Evolutionary conservation across 768 basidiomycete genomes (phyloP), one percentile per base, ranked within the genome.

Genomic region (Phylloporus sp.): DNA sequence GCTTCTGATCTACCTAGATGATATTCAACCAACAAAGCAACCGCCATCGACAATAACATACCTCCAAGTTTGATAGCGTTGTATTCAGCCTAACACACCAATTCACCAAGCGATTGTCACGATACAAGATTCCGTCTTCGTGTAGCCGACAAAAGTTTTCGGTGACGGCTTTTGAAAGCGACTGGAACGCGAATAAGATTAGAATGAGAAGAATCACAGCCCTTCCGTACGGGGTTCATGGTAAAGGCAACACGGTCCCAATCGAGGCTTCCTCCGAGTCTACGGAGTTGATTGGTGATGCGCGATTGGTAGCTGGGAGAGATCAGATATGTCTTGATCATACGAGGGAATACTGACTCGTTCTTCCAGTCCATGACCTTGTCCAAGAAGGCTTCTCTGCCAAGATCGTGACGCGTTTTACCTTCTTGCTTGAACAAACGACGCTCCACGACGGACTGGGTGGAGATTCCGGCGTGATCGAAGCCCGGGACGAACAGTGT

Each of bases 1-100:
- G 82, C 62, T 92, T 93, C 67, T 95, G 91, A 41, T 98, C 95
- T 59, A 98, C 94, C 88, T 91, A 57, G 2, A 20, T 9, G 26
- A 45, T 7, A 24, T 53, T 7, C 24, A 32, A n/a, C n/a, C 18
- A 22, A 45, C 15, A 31, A 23, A 22, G 24, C 9, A 32, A 31
- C 0, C 22, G 6, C 2, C 5, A n/a, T 32, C 4, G 16, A 23
- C n/a, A 31, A 48, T 26, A 29, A n/a, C 72, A 48, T 39, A 88
- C 91, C 81, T 98, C 97, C 46, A 99, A 78, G 70, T 97, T 98
- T n/a, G 95, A 98, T 2, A 99, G 75, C 0, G 95, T 95, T 1
- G 97, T 99, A 67, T 97, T 97, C 53, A 99, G 74, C 67, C 84
- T 80, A 42, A 93, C 90, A 74, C 97, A 99, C 95, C 97, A 98